Percentiles rank a stretch among this genome's conserved stretches.
Conservation (phyloP, 164 flowering plant species). For the Vitis cinerea region DNA sequence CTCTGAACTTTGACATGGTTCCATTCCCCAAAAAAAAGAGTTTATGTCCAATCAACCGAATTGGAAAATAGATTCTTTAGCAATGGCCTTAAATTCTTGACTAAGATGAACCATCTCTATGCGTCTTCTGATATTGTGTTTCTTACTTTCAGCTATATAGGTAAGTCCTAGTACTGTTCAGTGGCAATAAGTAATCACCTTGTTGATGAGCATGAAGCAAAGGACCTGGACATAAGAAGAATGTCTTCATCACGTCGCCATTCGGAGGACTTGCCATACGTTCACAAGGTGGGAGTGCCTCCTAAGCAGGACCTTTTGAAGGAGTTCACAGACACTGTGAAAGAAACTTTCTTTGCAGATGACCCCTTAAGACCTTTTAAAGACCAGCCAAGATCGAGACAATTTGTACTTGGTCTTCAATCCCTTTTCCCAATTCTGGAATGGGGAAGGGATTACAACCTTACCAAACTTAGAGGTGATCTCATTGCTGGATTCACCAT, state of each 20-base stretch:
- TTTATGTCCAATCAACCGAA: too few species aligned
- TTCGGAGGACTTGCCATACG: slow-evolving; percentile 18
- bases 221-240: slow-evolving; percentile 40
- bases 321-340: slow-evolving; percentile 46
- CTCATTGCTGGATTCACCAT: slow-evolving; percentile 77
- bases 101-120: too few species aligned
- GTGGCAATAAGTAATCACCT: too few species aligned
- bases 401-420: slow-evolving; percentile 56
- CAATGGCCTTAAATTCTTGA: too few species aligned
- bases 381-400: slow-evolving; percentile 54
- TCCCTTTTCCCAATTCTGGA: slow-evolving; percentile 68
- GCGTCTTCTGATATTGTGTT: too few species aligned
- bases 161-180: too few species aligned
- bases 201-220: slow-evolving; percentile 28
- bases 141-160: too few species aligned
- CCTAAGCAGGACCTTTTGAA: slow-evolving; percentile 51
- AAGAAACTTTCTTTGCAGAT: slow-evolving; percentile 72
- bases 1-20: too few species aligned
- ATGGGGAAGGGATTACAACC: slow-evolving; percentile 63
- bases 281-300: slow-evolving; percentile 68
- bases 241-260: slow-evolving; percentile 32
- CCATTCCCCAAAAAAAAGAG: too few species aligned
- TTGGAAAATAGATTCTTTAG: too few species aligned
- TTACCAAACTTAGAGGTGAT: slow-evolving; percentile 60
- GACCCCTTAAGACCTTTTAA: slow-evolving; percentile 75